phyloP scores from a whole-genome alignment of 2,329 filamentous ascomycete species.

The Epicoccum sorghinum region DNA sequence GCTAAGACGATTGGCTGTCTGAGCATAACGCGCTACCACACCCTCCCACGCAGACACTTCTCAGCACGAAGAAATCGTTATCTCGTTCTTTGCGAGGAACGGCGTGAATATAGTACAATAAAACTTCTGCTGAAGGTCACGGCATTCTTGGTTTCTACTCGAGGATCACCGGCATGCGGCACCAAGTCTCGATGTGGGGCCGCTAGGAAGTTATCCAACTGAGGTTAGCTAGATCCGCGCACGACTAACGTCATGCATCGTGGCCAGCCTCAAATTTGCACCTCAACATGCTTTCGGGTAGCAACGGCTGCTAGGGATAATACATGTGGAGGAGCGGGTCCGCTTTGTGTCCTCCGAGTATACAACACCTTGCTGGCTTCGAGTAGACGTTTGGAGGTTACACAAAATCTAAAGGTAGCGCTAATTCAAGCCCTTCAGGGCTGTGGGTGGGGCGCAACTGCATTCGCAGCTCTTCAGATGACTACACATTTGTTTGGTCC shows the following conservation, averaged over 20 bases:
- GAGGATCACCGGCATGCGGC: conserved; percentile 1
- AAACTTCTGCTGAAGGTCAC: neutral
- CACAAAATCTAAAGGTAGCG: too few relatives aligned
- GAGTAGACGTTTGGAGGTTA: too few relatives aligned
- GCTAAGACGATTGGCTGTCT: conserved; percentile 11
- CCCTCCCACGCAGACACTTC: neutral
- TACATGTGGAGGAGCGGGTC: too few relatives aligned
- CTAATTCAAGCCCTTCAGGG: too few relatives aligned
- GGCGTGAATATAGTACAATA: neutral
- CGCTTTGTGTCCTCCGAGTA: neutral
- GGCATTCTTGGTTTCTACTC: neutral
- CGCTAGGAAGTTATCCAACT: conserved; percentile 11
- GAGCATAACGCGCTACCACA: conserved; percentile 2
- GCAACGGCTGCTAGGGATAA: neutral
- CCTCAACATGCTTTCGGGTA: neutral
- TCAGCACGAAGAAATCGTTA: neutral
- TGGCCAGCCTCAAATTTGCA: conserved; percentile 10
- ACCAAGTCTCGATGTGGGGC: conserved; percentile 2
- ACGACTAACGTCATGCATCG: conserved; percentile 17
- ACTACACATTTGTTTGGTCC: too few relatives aligned
- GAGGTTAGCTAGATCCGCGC: conserved; percentile 12
- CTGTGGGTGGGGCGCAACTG: too few relatives aligned
- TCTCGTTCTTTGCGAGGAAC: neutral
- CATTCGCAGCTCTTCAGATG: too few relatives aligned
- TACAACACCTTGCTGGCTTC: too few relatives aligned